A percentile compares a stretch with the other conserved stretches of the same genome.
Evolutionary conservation across 2,329 filamentous ascomycete genomes (phyloP).

Genomic region (Ceratocystis papillata): DNA sequence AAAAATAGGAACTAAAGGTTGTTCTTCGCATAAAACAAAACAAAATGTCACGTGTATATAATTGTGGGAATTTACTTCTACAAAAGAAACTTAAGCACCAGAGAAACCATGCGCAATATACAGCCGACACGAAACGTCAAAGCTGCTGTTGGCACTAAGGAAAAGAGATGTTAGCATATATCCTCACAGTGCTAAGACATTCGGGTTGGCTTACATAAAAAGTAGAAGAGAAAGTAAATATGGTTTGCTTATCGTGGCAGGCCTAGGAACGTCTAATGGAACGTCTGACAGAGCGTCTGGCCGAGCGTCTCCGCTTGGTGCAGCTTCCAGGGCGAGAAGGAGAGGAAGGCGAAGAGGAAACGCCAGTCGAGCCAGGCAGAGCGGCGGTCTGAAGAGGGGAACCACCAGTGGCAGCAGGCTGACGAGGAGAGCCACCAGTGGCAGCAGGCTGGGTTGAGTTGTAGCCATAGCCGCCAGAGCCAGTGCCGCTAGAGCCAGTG

Average conservation of each 20-base stretch:
- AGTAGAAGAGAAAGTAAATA: constrained; percentile 10
- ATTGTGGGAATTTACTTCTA: constrained; percentile 9
- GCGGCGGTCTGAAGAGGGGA: neutral
- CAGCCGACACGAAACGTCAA: neutral
- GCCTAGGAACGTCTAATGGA: neutral
- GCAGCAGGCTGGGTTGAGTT: neutral
- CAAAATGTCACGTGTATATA: neutral
- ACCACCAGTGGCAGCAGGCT: neutral
- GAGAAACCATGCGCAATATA: neutral
- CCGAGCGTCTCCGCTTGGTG: neutral
- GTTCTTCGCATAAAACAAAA: neutral
- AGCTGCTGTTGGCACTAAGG: neutral
- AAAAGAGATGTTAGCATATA: neutral
- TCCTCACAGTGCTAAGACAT: neutral
- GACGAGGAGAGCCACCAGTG: neutral
- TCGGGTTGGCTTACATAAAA: neutral
- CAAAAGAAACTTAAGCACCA: neutral
- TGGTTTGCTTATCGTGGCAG: neutral
- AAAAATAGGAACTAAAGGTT: no score
- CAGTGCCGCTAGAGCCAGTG: neutral
- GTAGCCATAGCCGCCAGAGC: neutral
- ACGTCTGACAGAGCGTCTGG: neutral
- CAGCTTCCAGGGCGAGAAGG: neutral
- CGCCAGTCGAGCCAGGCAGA: neutral
- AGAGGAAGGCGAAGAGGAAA: neutral